Conservation (phyloP, 352 stramenopile species). For the Phytophthora fragariaefolia region DNA sequence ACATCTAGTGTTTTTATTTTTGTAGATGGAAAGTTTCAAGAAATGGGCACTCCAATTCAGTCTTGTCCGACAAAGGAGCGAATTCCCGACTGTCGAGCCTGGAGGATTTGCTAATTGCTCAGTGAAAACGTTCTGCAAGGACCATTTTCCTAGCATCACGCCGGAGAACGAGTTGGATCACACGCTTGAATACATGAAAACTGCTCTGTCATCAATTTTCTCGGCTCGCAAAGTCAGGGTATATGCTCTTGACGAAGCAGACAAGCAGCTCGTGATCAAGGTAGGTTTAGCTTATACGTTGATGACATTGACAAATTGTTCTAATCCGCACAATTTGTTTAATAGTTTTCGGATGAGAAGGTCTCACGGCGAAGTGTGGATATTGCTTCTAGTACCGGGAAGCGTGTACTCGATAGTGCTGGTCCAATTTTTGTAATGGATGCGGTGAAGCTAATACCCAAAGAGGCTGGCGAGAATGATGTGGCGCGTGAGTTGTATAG, state of each 20-base stretch:
- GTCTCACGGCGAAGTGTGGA: constrained; percentile 46
- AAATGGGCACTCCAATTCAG: constrained; percentile 76
- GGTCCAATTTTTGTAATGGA: constrained; percentile 36
- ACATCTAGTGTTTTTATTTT: not conserved
- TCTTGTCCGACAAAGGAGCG: constrained; percentile 47
- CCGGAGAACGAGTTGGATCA: constrained; percentile 83
- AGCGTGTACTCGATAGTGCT: constrained; percentile 41
- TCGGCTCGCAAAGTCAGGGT: constrained; percentile 63
- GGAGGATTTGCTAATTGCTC: constrained; percentile 65
- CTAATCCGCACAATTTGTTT: not conserved
- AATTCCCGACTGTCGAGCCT: constrained; percentile 39
- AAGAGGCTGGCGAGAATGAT: constrained; percentile 27
- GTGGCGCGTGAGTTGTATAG: constrained; percentile 50
- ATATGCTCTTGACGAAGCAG: constrained; percentile 59
- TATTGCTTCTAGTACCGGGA: constrained; percentile 41
- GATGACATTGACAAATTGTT: not conserved
- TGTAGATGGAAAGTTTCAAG: constrained; percentile 75
- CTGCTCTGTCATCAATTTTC: constrained; percentile 61
- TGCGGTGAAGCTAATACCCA: constrained; percentile 19
- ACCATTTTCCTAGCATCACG: constrained; percentile 76
- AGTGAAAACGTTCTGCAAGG: constrained; percentile 77
- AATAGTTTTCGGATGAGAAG: constrained; percentile 68
- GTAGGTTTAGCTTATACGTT: constrained; percentile 32
- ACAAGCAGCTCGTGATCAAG: constrained; percentile 61
- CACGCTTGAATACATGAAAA: constrained; percentile 75